Percentiles rank a stretch among this genome's conserved stretches.
Evolutionary conservation across 2,329 filamentous ascomycete genomes (phyloP).

Genomic region (Pestalotiopsis sp.): DNA sequence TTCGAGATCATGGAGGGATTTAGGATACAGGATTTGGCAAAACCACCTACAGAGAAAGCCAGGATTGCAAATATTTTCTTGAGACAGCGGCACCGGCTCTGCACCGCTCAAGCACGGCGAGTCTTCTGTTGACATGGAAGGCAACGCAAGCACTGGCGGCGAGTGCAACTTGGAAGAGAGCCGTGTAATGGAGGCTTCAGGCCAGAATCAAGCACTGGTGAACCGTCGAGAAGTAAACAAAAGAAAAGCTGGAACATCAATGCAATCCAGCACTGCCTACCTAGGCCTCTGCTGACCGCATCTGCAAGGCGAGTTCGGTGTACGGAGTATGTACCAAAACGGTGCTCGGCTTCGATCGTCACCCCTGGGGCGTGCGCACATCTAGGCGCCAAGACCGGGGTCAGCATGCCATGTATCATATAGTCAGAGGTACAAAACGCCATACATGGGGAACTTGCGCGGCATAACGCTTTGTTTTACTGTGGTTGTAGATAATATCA

Average conservation of each 20-base stretch:
- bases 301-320: background rate
- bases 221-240: background rate
- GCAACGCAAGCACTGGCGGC: conserved; percentile 1
- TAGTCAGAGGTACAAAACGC: background rate
- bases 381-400: background rate
- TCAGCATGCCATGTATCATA: background rate
- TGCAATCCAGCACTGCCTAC: too few relatives aligned
- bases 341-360: background rate
- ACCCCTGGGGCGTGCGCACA: background rate
- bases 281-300: background rate
- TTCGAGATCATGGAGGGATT: background rate
- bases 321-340: background rate
- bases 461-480: background rate
- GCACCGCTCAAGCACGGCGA: background rate
- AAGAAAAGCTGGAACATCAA: background rate
- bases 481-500: background rate
- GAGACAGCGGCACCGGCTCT: background rate
- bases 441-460: background rate
- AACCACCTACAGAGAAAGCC: background rate
- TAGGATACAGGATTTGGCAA: background rate
- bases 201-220: background rate
- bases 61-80: conserved; percentile 1
- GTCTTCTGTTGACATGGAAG: background rate
- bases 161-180: conserved; percentile 1
- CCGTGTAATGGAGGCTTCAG: background rate